A percentile compares a stretch with the other conserved stretches of the same genome.
Conservation (phyloP, 2,329 filamentous ascomycete genomes). For the Shiraia bambusicola region DNA sequence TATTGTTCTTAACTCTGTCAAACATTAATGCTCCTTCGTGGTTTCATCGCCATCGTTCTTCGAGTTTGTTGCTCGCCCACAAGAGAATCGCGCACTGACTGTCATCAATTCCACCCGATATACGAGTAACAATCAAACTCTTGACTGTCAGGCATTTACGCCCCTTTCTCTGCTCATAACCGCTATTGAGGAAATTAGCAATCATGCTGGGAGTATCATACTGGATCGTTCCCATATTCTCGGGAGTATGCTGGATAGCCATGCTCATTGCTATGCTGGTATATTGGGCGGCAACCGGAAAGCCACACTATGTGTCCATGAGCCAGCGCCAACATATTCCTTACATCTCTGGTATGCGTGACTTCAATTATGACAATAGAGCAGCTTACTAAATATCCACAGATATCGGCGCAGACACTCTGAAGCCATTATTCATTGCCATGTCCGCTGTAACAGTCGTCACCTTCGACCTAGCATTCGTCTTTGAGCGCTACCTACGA, state of each 20-base stretch:
- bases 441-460: conserved; percentile 72
- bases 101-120: neutral
- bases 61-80: conserved; percentile 5
- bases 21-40: conserved; percentile 2
- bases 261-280: conserved; percentile 70
- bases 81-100: conserved; percentile 6
- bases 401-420: conserved; percentile 60
- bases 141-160: neutral
- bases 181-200: neutral
- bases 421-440: conserved; percentile 78
- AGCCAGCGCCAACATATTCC: conserved; percentile 60
- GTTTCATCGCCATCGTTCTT: conserved; percentile 1
- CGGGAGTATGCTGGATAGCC: conserved; percentile 54
- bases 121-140: neutral
- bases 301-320: conserved; percentile 64
- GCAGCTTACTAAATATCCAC: conserved; percentile 23
- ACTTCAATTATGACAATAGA: no score
- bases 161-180: neutral
- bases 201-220: conserved; percentile 49
- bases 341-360: conserved; percentile 65
- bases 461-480: conserved; percentile 77
- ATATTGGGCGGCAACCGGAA: conserved; percentile 65
- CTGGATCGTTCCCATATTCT: conserved; percentile 69
- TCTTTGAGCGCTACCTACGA: conserved; percentile 80
- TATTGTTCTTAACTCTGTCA: conserved; percentile 1